phyloP scores from a whole-genome alignment of 805 yeast genomes.

The Sporopachydermia lactativora region DNA sequence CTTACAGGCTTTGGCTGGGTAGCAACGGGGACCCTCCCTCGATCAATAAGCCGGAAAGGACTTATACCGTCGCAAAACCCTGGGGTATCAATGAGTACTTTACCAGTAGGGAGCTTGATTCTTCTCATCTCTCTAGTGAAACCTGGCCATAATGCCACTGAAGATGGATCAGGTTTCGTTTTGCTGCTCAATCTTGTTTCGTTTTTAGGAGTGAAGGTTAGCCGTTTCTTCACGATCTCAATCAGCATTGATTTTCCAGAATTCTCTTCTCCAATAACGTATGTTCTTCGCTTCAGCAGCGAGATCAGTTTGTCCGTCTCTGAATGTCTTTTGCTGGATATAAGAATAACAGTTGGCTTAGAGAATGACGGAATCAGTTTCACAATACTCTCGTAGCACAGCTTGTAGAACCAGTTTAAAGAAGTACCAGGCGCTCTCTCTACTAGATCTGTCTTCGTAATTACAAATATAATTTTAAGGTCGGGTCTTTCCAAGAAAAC shows the following conservation, averaged over 20 bases:
- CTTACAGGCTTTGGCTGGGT: background rate
- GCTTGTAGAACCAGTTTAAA: background rate
- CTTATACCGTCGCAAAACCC: background rate
- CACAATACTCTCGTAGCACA: background rate
- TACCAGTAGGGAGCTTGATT: background rate
- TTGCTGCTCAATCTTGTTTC: no score
- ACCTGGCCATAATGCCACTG: background rate
- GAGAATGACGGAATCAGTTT: background rate
- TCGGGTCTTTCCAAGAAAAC: background rate
- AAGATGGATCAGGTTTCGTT: background rate
- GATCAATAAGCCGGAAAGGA: background rate
- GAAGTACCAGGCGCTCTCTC: background rate
- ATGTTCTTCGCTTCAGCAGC: background rate
- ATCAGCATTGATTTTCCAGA: background rate
- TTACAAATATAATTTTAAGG: background rate
- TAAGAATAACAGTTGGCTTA: background rate
- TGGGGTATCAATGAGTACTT: background rate
- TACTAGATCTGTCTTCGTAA: background rate
- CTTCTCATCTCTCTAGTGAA: background rate
- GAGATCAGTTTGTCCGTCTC: background rate
- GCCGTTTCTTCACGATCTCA: background rate
- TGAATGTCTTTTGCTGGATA: background rate
- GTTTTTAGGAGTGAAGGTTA: background rate
- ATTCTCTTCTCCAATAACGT: background rate
- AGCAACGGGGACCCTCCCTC: slow-evolving; percentile 1